Evolutionary conservation across 108 stramenopile genomes (phyloP), one percentile per base, ranked within the genome.

Genomic region (Mayamaea pseudoterrestris): DNA sequence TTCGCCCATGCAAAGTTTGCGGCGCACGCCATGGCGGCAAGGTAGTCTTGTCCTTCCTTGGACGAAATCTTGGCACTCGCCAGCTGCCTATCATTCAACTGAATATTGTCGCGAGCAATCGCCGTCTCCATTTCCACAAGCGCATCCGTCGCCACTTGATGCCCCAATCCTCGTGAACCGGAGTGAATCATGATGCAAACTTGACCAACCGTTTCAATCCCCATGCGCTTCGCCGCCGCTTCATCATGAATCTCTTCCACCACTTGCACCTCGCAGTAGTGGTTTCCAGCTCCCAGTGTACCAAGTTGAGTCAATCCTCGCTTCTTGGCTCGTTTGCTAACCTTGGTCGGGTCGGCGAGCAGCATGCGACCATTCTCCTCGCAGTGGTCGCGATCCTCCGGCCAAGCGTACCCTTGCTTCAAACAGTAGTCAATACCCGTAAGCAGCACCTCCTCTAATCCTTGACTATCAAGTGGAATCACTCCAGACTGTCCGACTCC

Each of bases 1-100:
- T 91, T 91, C 2, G 86, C 85, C 83, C 82, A 91, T 16, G 85
- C 85, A 66, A 76, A 91, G 55, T 91, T 91, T 3, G 89, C 89
- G 4, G 89, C 89, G 3, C 83, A 75, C 14, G 82, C 74, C 78
- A 79, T 79, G 0, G 55, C 68, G 35, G 52, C 55, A 32, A 91
- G 51, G 59, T 87, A 91, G 31, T 82, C 69, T 65, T 83, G 69
- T 2, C 89, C 89, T 64, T 91, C 85, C 20, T 57, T 37, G 54
- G 71, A 73, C 4, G 47, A 27, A 35, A 91, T 87, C 13, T 76
- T 60, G 5, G 89, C 80, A 37, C 89, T 87, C 31, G 82, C 78
- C 1, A 91, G 69, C 54, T 91, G 89, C 7, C 82, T 42, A 46
- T 91, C 89, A 60, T 91, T 91, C 28, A 76, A 51, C 5, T 47